These are phyloP conservation scores for Dactylellina parvicollis DNA, from an alignment of 2,329 filamentous ascomycete genomes.

Conservation along the genomic window DNA sequence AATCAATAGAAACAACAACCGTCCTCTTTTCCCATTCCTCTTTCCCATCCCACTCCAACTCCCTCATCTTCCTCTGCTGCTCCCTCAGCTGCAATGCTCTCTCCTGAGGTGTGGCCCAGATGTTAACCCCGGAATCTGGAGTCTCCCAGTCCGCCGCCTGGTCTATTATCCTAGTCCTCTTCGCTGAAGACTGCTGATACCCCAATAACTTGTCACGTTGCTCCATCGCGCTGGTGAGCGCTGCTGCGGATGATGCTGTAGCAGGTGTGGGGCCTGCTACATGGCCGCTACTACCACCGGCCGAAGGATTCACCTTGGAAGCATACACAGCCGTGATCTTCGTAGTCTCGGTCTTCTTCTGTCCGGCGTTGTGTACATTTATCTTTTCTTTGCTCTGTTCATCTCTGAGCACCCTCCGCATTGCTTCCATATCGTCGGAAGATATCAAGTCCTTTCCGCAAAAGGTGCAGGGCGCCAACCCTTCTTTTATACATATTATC, in stretches of 20 bases:
- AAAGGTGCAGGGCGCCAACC: constrained; percentile 91
- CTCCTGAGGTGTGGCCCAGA: constrained; percentile 87
- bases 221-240: constrained; percentile 72
- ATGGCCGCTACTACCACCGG: constrained; percentile 56
- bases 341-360: constrained; percentile 68
- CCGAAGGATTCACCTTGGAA: constrained; percentile 58
- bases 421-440: constrained; percentile 78
- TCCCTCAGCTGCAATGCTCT: constrained; percentile 82
- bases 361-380: constrained; percentile 77
- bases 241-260: constrained; percentile 60
- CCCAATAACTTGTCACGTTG: constrained; percentile 82
- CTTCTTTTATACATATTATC: constrained; percentile 93
- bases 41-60: constrained; percentile 84
- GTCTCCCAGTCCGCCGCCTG: constrained; percentile 81
- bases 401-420: constrained; percentile 83
- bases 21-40: constrained; percentile 90
- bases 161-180: constrained; percentile 83
- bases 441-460: constrained; percentile 80
- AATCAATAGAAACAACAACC: constrained; percentile 84
- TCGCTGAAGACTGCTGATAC: constrained; percentile 87
- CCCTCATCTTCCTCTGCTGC: constrained; percentile 82
- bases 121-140: constrained; percentile 70
- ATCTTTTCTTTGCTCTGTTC: constrained; percentile 89
- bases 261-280: constrained; percentile 57
- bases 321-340: constrained; percentile 59